Evolutionary conservation across 495 filamentous ascomycete genomes (phyloP), one percentile per base, ranked within the genome.

Genomic region (Astrothelium macrocarpum): DNA sequence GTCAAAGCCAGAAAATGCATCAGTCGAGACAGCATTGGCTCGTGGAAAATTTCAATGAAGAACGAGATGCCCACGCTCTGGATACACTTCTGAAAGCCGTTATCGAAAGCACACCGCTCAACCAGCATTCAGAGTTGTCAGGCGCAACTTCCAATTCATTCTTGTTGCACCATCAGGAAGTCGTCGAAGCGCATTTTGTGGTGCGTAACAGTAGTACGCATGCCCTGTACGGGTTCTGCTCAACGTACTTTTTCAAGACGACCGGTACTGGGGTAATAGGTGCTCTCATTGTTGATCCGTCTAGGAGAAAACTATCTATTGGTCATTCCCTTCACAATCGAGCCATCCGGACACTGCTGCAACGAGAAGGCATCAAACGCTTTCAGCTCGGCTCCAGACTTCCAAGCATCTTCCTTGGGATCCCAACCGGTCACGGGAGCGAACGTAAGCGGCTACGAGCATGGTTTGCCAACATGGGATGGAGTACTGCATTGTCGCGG

Each of bases 181-280:
- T 93, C 32, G 83, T 89, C 59, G 90, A 93, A 72, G 78, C 87
- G 11, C 91, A 96, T 70, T 95, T 90, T 71, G 89, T 95, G 23
- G 91, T 96, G 53, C 88, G 91, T 9, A 96, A 95, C 74, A 92
- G 87, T 75, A 91, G 85, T 73, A 96, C 91, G 0, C 85, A 89
- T 56, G 89, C 87, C 0, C 75, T 96, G 10, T 95, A 93, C 73
- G 91, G 91, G 26, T 96, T 96, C 73, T 90, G 89, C 71, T 85
- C 89, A 0, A 95, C 91, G 11, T 95, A 94, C 71, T 90, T 81
- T 73, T 85, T 87, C 74, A 83, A 82, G 53, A 82, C 82, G 0
- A 83, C 82, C 2, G 80, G 80, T 34, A 87, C 85, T 1, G 91
- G 89, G 14, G 86, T 88, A n/a, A 84, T 96, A 62, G 89, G 86